Evolutionary conservation across 768 basidiomycete species (phyloP), one percentile per base, ranked within the genome.

Genomic region (Mycena maculata): DNA sequence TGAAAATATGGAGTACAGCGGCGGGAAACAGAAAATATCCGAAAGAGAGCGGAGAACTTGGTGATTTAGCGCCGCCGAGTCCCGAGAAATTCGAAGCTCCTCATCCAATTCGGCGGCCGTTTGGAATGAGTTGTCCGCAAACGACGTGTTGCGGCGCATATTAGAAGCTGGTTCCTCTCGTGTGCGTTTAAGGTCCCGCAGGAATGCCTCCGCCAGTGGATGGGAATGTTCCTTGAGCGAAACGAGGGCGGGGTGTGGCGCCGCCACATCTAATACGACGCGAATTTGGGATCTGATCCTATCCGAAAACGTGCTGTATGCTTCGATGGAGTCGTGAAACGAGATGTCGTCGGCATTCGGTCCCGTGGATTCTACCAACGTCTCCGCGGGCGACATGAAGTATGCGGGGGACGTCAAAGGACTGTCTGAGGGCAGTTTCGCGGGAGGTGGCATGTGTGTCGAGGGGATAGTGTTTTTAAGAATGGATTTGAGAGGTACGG

Each of bases 261-360:
- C 63, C 9, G 71, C 61, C 4, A 39, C 48, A 12, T 48, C 63
- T 22, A 75, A 30, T 22, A 79, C 65, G 16, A 42, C 33, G 30
- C 70, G 62, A 28, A 75, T 71, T 33, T 76, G 72, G 13, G 74
- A 65, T 15, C 80, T 79, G 60, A 90, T 76, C 28, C 86, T 82
- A 30, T 76, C 75, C 0, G 83, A 82, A 45, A 92, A 79, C 0
- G 82, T 79, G 68, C 77, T 80, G 71, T 92, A 92, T 13, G 90
- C 88, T 72, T 92, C 89, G 42, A 84, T 77, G 64, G 91, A 76
- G 74, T 89, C 88, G 69, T 88, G 86, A 28, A 79, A 62, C 1
- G 84, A 80, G n/a, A 86, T 75, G 33, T 75, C 72, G 38, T 79
- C 75, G 41, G 60, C 68, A 9, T 78, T 76, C 2, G 75, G 73